Evolutionary conservation across 441 rosid species (phyloP).

Genomic region (Adansonia grandidieri): DNA sequence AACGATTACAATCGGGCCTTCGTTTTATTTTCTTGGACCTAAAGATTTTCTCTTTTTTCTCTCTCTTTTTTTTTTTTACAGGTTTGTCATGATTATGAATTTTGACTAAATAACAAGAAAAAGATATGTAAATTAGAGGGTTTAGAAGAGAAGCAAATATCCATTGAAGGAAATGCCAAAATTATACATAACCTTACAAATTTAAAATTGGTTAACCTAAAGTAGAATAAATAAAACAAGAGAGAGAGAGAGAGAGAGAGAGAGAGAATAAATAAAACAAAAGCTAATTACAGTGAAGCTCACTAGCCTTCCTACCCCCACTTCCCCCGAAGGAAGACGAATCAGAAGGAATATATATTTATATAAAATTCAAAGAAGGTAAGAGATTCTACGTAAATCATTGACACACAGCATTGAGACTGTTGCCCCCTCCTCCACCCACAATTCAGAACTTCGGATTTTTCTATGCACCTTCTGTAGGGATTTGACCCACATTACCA

Average conservation of each 20-base stretch:
- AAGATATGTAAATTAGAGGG: neutral
- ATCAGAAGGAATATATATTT: slow-evolving; percentile 30
- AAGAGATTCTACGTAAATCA: slow-evolving; percentile 38
- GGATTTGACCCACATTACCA: slow-evolving; percentile 46
- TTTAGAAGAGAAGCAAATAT: neutral
- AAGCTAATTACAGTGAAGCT: slow-evolving; percentile 46
- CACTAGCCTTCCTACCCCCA: slow-evolving; percentile 3
- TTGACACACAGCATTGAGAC: slow-evolving; percentile 24
- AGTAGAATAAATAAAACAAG: neutral
- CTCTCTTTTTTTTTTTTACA: too few species aligned
- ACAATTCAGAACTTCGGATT: neutral
- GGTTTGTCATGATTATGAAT: neutral
- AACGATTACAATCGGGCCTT: too few species aligned
- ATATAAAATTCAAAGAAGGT: slow-evolving; percentile 29
- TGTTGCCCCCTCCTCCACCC: slow-evolving; percentile 26
- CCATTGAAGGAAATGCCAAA: neutral
- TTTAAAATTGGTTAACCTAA: slow-evolving; percentile 6
- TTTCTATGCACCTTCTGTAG: slow-evolving; percentile 42
- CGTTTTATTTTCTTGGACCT: neutral
- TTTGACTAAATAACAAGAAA: neutral
- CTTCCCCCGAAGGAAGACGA: slow-evolving; percentile 18
- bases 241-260: neutral
- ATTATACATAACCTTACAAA: slow-evolving; percentile 13
- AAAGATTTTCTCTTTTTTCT: too few species aligned
- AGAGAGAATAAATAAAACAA: neutral